phyloP scores from a whole-genome alignment of 2,329 filamentous ascomycete species.

The Chaetomiaceae sp. region DNA sequence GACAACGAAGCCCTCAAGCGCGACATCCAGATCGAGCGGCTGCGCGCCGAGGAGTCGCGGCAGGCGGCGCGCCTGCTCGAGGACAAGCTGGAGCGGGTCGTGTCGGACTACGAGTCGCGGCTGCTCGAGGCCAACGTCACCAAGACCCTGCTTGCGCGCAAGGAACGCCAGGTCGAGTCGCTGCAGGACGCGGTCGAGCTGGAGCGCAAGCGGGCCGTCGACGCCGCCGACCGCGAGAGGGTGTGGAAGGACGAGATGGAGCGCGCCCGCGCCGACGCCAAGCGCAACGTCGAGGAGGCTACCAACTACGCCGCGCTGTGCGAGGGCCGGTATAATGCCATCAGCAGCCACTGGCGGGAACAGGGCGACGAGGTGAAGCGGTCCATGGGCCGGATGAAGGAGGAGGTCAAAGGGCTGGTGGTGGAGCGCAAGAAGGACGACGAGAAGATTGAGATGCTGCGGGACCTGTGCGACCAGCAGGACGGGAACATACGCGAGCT shows the following conservation, averaged over 20 bases:
- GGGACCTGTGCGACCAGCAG: slow-evolving; percentile 69
- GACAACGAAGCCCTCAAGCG: slow-evolving; percentile 75
- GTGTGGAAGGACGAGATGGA: slow-evolving; percentile 62
- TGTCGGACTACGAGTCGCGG: slow-evolving; percentile 64
- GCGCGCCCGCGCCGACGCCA: slow-evolving; percentile 53
- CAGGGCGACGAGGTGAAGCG: slow-evolving; percentile 58
- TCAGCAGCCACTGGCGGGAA: slow-evolving; percentile 62
- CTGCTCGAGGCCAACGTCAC: slow-evolving; percentile 67
- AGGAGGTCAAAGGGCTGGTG: slow-evolving; percentile 51
- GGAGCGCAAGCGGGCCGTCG: slow-evolving; percentile 57
- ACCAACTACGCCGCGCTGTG: slow-evolving; percentile 60
- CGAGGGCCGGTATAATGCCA: slow-evolving; percentile 65
- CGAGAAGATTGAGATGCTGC: slow-evolving; percentile 57
- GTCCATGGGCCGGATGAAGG: slow-evolving; percentile 44
- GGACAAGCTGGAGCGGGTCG: slow-evolving; percentile 65
- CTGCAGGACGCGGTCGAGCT: slow-evolving; percentile 58
- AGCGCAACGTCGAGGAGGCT: slow-evolving; percentile 61
- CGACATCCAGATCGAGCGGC: slow-evolving; percentile 62
- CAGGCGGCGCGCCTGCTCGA: slow-evolving; percentile 63
- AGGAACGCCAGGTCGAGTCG: slow-evolving; percentile 69
- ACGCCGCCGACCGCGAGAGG: slow-evolving; percentile 56
- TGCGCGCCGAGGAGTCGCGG: slow-evolving; percentile 65
- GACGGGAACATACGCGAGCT: slow-evolving; percentile 61
- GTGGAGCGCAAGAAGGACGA: slow-evolving; percentile 56
- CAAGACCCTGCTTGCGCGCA: slow-evolving; percentile 63